Evolutionary conservation across 139 green algal genomes (phyloP).

Genomic region (Microglena sp.): DNA sequence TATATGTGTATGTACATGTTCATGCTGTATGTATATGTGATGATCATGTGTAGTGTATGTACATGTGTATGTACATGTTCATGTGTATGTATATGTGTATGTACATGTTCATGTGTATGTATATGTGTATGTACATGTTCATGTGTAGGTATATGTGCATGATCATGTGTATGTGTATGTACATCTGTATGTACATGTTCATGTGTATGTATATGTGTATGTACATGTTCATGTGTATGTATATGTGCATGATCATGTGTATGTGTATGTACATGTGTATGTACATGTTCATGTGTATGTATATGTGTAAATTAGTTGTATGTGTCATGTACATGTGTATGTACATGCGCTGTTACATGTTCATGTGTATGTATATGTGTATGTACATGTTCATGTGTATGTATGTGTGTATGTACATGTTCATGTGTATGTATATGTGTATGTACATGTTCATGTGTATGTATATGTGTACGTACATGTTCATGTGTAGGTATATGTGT

Average conservation of each 20-base stretch:
- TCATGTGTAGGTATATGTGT: background rate
- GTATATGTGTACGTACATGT: background rate
- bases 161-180: background rate
- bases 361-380: background rate
- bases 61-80: background rate
- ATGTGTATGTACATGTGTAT: background rate
- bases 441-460: background rate
- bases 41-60: background rate
- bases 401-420: background rate
- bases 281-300: background rate
- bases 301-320: background rate
- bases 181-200: background rate
- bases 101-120: background rate
- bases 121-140: background rate
- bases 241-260: background rate
- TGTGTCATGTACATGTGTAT: background rate
- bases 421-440: background rate
- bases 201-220: background rate
- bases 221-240: background rate
- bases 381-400: background rate
- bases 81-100: background rate
- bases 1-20: conserved; percentile 1
- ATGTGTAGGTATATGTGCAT: background rate
- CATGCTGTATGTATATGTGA: background rate
- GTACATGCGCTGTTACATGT: background rate